Base-by-base conservation (phyloP, 148 eudicot genomes). In the Fagopyrum tataricum region DNA sequence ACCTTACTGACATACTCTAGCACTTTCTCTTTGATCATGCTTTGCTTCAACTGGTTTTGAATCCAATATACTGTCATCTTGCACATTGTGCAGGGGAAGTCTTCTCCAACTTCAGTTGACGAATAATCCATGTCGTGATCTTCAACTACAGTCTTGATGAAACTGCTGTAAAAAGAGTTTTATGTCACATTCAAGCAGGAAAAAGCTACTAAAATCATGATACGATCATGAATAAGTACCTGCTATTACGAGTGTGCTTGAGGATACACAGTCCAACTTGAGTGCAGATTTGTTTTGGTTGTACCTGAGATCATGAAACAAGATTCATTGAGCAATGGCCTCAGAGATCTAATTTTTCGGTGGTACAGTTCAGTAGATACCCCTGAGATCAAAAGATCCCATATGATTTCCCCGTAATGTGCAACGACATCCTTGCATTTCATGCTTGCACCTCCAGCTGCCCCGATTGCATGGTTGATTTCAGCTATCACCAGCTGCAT, bases 21-120 rank as follows among this genome's bases (percentile, higher is more conserved):
- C 71, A 93, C 88, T 64, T 73, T 76, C 52, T 93, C 98, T 80
- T 93, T 90, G 48, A 85, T 84, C 67, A 59, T 70, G 17, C 80
- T 44, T 23, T 84, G 87, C 75, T 72, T 84, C 79, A 93, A 77
- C 79, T 90, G 90, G 78, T 79, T 93, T 67, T 74, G 86, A 73
- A 90, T 62, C 98, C 98, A 93, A 75, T 81, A 81, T 67, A 93
- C 98, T 75, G 86, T 73, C 98, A 90, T 81, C 83, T 93, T 86
- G 79, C 98, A 93, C 12, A 87, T 91, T 48, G 87, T 74, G 82
- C 98, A 93, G 8, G n/a, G n/a, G 51, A 83, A 41, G 62, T 61
- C 74, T 12, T 78, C 68, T 4, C 11, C 68, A 5, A 42, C 80
- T 24, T 73, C 78, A 49, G 43, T 75, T n/a, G 79, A 72, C 18